Evolutionary conservation across 257 asterid genomes (phyloP).

Genomic region (Plantago elongata): DNA sequence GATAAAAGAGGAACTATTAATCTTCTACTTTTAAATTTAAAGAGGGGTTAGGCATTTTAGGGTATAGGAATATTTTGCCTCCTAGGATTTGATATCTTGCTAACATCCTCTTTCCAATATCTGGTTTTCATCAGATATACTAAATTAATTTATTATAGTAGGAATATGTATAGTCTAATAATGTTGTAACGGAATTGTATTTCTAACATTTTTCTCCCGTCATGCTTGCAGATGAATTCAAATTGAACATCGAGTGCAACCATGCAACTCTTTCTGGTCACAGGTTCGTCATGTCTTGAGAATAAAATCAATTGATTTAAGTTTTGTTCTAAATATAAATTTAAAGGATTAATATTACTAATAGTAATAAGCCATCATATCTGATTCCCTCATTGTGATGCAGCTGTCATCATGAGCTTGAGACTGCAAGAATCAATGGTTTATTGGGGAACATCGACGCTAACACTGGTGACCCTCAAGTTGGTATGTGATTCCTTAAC

Average conservation of each 20-base stretch:
- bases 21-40: no score
- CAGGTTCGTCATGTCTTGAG: slow-evolving; percentile 48
- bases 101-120: no score
- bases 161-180: background rate
- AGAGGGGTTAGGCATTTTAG: no score
- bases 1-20: no score
- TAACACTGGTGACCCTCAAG: slow-evolving; percentile 91
- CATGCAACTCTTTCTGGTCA: slow-evolving; percentile 98
- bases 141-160: background rate
- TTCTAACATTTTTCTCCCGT: background rate
- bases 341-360: background rate
- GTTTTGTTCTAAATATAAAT: no score
- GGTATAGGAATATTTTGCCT: no score
- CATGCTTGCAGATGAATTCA: slow-evolving; percentile 65
- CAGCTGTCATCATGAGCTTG: slow-evolving; percentile 93
- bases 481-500: slow-evolving; percentile 35
- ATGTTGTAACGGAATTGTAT: background rate
- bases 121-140: no score
- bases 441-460: slow-evolving; percentile 93
- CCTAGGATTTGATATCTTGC: no score
- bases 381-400: background rate
- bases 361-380: background rate
- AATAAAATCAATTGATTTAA: background rate
- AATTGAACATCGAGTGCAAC: slow-evolving; percentile 95
- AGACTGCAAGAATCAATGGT: slow-evolving; percentile 97